These are phyloP conservation scores for Ampelomyces quisqualis DNA, from an alignment of 2,329 filamentous ascomycete genomes.

Conservation along the genomic window DNA sequence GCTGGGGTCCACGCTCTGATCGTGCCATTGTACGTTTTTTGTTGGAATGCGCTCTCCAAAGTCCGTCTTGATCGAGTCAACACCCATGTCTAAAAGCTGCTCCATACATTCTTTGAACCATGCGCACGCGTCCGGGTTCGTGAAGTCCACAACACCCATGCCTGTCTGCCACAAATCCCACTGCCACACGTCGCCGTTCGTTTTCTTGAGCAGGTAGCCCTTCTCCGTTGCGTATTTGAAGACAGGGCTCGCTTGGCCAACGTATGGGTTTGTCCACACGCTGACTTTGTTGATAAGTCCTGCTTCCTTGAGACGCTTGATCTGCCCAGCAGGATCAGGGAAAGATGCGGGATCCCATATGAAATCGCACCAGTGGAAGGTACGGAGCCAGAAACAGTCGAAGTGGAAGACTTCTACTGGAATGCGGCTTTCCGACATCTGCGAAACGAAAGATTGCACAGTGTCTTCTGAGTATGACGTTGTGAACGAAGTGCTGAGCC, in stretches of 20 bases:
- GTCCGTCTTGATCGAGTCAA: conserved; percentile 74
- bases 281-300: conserved; percentile 63
- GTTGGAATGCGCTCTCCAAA: conserved; percentile 72
- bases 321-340: conserved; percentile 65
- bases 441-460: conserved; percentile 66
- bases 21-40: conserved; percentile 65
- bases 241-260: conserved; percentile 67
- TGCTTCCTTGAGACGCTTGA: conserved; percentile 63
- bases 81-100: conserved; percentile 65
- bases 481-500: conserved; percentile 75
- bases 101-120: conserved; percentile 67
- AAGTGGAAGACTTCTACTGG: conserved; percentile 74
- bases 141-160: conserved; percentile 74
- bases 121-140: conserved; percentile 65
- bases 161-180: conserved; percentile 78
- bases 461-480: conserved; percentile 71
- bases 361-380: conserved; percentile 75
- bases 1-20: conserved; percentile 59
- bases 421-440: conserved; percentile 65
- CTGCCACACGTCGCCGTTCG: conserved; percentile 70
- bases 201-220: conserved; percentile 69
- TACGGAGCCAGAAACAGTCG: conserved; percentile 76
- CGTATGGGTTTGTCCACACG: conserved; percentile 76
- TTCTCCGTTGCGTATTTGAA: conserved; percentile 65
- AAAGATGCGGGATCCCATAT: conserved; percentile 68